phyloP scores from a whole-genome alignment of 192 early-diverging fungal genomes.

The Coemansia sp. region DNA sequence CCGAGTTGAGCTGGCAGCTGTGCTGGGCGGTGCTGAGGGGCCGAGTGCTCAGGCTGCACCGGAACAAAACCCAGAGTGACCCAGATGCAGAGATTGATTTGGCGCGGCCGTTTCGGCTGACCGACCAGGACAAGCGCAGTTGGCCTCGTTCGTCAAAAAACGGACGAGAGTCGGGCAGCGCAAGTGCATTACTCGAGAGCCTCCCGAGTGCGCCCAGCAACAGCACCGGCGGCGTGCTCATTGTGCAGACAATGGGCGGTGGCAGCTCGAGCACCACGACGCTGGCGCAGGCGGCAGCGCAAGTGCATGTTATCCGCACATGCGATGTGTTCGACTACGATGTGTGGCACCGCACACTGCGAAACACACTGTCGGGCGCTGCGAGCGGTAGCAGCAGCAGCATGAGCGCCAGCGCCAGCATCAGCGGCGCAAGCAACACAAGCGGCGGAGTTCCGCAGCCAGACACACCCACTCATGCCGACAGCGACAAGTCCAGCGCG shows the following conservation, averaged over 20 bases:
- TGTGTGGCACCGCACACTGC: conserved; percentile 38
- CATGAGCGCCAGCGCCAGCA: conserved; percentile 37
- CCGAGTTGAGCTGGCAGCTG: conserved; percentile 35
- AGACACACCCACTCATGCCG: neutral
- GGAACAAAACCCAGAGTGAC: conserved; percentile 30
- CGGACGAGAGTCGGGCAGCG: conserved; percentile 13
- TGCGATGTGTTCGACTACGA: conserved; percentile 41
- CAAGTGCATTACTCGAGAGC: conserved; percentile 24
- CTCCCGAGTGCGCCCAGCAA: conserved; percentile 8
- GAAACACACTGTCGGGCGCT: conserved; percentile 30
- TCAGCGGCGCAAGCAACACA: conserved; percentile 35
- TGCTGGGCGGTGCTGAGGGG: conserved; percentile 52
- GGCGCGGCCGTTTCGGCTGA: conserved; percentile 34
- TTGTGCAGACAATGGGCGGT: conserved; percentile 31
- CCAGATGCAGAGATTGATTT: conserved; percentile 44
- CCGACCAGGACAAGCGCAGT: conserved; percentile 42
- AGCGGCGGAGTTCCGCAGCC: conserved; percentile 23
- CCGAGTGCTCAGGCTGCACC: conserved; percentile 38
- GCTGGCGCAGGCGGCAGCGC: conserved; percentile 10
- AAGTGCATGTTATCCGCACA: conserved; percentile 27
- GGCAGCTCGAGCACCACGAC: conserved; percentile 14
- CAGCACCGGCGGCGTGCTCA: conserved; percentile 27
- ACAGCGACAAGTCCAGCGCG: conserved; percentile 4
- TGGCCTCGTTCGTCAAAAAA: conserved; percentile 35
- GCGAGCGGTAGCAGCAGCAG: conserved; percentile 16